phyloP scores from a whole-genome alignment of 345 rosid genomes.

The Eucalyptus coolabah region DNA sequence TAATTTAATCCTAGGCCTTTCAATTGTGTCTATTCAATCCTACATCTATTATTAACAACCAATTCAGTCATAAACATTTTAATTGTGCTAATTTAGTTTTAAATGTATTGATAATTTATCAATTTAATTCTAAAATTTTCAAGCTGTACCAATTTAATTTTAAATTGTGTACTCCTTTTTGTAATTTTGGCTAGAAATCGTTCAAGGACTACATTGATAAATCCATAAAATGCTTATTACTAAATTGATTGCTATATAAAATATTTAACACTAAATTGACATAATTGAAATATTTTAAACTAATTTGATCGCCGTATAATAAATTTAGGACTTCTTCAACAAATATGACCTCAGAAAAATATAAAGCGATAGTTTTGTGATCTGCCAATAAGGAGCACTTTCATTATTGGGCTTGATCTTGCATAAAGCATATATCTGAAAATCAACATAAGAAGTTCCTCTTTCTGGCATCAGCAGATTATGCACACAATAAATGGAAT shows the following conservation, averaged over 20 bases:
- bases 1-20: accelerated
- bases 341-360: background rate
- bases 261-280: background rate
- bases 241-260: background rate
- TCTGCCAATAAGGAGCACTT: background rate
- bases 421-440: background rate
- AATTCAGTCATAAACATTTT: no score
- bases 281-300: no score
- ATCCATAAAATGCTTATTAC: no score
- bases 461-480: background rate
- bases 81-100: background rate
- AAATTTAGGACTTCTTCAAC: no score
- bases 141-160: no score
- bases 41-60: no score
- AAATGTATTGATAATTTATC: no score
- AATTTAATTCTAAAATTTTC: no score
- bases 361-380: background rate
- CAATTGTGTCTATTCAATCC: no score
- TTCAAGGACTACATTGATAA: background rate
- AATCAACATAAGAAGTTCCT: background rate
- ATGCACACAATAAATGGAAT: background rate
- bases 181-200: background rate
- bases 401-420: background rate
- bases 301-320: background rate
- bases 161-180: background rate